Evolutionary conservation across 129 eudicot genomes (phyloP).

Genomic region (Pulicaria dysenterica): DNA sequence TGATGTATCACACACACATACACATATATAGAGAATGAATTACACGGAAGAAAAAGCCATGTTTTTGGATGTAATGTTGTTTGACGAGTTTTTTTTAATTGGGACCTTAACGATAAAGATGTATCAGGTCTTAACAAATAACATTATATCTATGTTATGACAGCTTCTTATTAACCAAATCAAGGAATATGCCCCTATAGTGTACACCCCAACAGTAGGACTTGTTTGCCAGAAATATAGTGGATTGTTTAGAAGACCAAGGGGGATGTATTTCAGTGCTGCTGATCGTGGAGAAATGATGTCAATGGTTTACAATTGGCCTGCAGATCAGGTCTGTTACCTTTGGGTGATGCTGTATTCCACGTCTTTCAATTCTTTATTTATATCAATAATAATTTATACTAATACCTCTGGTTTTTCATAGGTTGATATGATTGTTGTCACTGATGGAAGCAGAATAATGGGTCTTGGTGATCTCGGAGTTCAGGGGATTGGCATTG

Average conservation of each 20-base stretch:
- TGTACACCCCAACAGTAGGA: slow-evolving; percentile 97
- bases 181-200: slow-evolving; percentile 97
- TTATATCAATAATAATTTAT: not conserved
- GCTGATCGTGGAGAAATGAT: slow-evolving; percentile 99
- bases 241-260: slow-evolving; percentile 93
- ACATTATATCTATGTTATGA: slow-evolving; percentile 2
- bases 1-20: not conserved
- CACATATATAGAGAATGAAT: not conserved
- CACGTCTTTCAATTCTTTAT: not conserved
- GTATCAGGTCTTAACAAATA: not conserved
- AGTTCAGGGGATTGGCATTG: slow-evolving; percentile 94
- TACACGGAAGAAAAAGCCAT: not conserved
- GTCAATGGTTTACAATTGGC: slow-evolving; percentile 99
- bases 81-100: not conserved
- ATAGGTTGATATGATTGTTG: slow-evolving; percentile 99
- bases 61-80: slow-evolving; percentile 13
- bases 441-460: slow-evolving; percentile 95
- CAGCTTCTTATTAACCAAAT: slow-evolving; percentile 81
- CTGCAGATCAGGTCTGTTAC: slow-evolving; percentile 77
- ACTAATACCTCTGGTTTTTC: slow-evolving; percentile 7
- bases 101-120: not conserved
- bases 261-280: slow-evolving; percentile 97
- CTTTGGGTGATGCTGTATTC: slow-evolving; percentile 2
- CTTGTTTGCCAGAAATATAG: slow-evolving; percentile 97
- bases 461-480: slow-evolving; percentile 97